Evolutionary conservation across 805 yeast species (phyloP).

Genomic region (Torulaspora gathmanii): DNA sequence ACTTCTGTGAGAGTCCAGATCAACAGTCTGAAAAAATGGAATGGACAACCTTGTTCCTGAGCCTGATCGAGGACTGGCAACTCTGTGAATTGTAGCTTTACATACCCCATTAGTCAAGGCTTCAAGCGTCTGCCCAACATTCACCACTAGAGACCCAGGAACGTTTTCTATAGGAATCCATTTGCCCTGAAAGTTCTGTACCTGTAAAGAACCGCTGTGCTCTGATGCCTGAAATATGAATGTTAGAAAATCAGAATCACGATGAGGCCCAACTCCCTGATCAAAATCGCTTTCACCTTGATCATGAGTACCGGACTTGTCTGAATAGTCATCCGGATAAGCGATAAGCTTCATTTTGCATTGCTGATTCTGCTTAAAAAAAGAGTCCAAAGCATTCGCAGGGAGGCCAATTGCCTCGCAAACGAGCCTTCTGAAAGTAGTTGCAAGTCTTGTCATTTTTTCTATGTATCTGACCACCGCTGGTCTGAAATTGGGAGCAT

Average conservation of each 20-base stretch:
- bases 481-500: slow-evolving; percentile 43
- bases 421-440: slow-evolving; percentile 43
- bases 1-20: slow-evolving; percentile 13
- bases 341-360: slow-evolving; percentile 51
- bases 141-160: slow-evolving; percentile 48
- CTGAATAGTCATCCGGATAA: slow-evolving; percentile 45
- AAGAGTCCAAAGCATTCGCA: slow-evolving; percentile 42
- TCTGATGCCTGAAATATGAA: slow-evolving; percentile 54
- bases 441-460: slow-evolving; percentile 44
- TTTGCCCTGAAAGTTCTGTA: slow-evolving; percentile 49
- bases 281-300: slow-evolving; percentile 30
- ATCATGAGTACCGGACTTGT: slow-evolving; percentile 12
- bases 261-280: slow-evolving; percentile 63
- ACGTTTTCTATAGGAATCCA: slow-evolving; percentile 55
- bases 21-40: slow-evolving; percentile 24
- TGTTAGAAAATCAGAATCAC: slow-evolving; percentile 60
- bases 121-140: slow-evolving; percentile 58
- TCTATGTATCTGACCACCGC: slow-evolving; percentile 41
- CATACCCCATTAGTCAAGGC: slow-evolving; percentile 56
- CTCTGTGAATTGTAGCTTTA: slow-evolving; percentile 56
- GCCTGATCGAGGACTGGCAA: slow-evolving; percentile 41
- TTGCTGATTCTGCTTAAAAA: slow-evolving; percentile 49
- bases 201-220: slow-evolving; percentile 50
- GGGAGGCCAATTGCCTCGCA: slow-evolving; percentile 54
- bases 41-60: slow-evolving; percentile 23